phyloP scores from a whole-genome alignment of 805 yeast genomes.

The Pichia cabralensis region DNA sequence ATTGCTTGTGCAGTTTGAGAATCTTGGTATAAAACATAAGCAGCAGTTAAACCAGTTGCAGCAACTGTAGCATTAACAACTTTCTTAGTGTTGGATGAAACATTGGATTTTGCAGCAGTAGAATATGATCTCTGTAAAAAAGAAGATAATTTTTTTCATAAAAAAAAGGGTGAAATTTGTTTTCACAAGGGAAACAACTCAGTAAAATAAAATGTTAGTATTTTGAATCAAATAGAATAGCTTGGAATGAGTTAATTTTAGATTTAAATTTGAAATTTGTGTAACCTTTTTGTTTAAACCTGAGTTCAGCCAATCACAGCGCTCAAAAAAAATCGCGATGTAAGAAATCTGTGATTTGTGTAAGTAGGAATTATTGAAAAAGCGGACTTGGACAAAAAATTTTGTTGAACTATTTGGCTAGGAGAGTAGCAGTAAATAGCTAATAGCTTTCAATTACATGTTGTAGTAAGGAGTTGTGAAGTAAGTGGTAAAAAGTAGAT shows the following conservation, averaged over 20 bases:
- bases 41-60: slow-evolving; percentile 69
- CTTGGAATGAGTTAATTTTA: background rate
- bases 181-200: too few relatives aligned
- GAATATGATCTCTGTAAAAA: slow-evolving; percentile 26
- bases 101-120: slow-evolving; percentile 24
- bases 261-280: too few relatives aligned
- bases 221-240: background rate
- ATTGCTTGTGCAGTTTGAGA: slow-evolving; percentile 84
- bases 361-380: too few relatives aligned
- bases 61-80: slow-evolving; percentile 56
- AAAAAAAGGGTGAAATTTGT: too few relatives aligned
- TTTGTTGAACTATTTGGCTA: too few relatives aligned
- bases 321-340: slow-evolving; percentile 20
- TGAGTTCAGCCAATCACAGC: slow-evolving; percentile 20
- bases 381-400: too few relatives aligned
- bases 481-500: too few relatives aligned
- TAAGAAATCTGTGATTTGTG: background rate
- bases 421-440: too few relatives aligned
- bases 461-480: too few relatives aligned
- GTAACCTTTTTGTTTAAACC: too few relatives aligned
- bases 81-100: slow-evolving; percentile 33
- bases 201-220: slow-evolving; percentile 11
- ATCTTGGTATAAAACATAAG: slow-evolving; percentile 75
- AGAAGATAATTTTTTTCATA: background rate
- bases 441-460: too few relatives aligned